Base-by-base conservation (phyloP, 495 filamentous ascomycete species). In the Talaromyces proteolyticus region DNA sequence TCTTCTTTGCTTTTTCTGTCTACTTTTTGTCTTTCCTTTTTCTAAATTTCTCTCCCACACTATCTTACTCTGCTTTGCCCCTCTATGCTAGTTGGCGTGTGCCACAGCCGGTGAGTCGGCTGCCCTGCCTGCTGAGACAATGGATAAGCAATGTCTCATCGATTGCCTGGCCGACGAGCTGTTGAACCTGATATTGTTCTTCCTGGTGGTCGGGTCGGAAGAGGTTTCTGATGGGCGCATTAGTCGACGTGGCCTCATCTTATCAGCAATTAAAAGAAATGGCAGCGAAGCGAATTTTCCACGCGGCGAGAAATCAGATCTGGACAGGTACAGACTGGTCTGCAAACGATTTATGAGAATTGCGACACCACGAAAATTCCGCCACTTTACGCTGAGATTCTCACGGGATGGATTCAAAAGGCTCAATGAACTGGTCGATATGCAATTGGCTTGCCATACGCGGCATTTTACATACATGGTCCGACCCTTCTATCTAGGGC, bases 391-490 rank as follows among this genome's bases (percentile, higher is more conserved):
- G 7, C 69, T 81, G 18, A 75, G 85, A 26, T 87, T 86, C 52
- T 83, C 80, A 4, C 53, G 57, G 11, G 67, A 73, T 45, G 85
- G 81, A 1, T 78, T 88, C 45, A 60, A 66, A 24, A 67, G 77
- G 41, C 61, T 88, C 41, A 74, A 81, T 18, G 67, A 73, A 25
- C 53, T 75, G 37, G 50, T 75, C 42, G 49, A 60, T 47, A 75
- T 72, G 69, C 75, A 83, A 58, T 70, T 85, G 17, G 76, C 80
- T 29, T 71, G 67, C 52, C 75, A 83, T 66, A 81, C 86, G 42
- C 80, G 74, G 62, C 78, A 82, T 58, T 80, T 88, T 61, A 84
- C 80, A 56, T 88, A 88, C 61, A 77, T 88, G 66, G 79, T 88
- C 60, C 82, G 82, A 57, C 81, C 76, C 47, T 85, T 86, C 62